Evolutionary conservation across 148 eudicot species (phyloP).

Genomic region (Chenopodium album): DNA sequence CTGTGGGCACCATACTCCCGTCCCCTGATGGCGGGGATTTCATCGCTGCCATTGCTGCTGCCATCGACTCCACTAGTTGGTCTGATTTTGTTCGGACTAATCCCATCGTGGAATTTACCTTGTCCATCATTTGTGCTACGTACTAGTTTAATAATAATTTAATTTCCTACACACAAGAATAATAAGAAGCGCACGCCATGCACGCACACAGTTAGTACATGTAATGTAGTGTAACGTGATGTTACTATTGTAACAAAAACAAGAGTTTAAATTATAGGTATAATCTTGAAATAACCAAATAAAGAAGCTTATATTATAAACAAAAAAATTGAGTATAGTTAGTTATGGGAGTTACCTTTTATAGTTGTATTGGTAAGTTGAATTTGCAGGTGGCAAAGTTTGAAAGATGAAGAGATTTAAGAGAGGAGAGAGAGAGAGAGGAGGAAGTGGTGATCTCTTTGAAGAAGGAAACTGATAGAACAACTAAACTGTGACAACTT

Average conservation of each 20-base stretch:
- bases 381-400: constrained; percentile 2
- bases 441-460: background rate
- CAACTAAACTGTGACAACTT: constrained; percentile 13
- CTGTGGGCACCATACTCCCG: constrained; percentile 13
- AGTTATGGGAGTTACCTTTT: background rate
- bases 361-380: background rate
- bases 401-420: background rate
- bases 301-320: too few relatives aligned
- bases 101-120: constrained; percentile 39
- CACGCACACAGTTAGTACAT: background rate
- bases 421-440: constrained; percentile 1
- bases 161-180: background rate
- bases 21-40: constrained; percentile 36
- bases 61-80: constrained; percentile 57
- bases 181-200: background rate
- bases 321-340: too few relatives aligned
- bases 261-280: too few relatives aligned
- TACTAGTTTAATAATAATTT: background rate
- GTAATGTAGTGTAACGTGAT: background rate
- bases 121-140: constrained; percentile 43
- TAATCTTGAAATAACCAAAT: too few relatives aligned
- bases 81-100: constrained; percentile 73
- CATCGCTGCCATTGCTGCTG: constrained; percentile 48
- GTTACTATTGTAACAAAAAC: background rate
- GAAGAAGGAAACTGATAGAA: constrained; percentile 17